Conservation (phyloP, 2,329 filamentous ascomycete species). For the Cladosporium cucumerinum region DNA sequence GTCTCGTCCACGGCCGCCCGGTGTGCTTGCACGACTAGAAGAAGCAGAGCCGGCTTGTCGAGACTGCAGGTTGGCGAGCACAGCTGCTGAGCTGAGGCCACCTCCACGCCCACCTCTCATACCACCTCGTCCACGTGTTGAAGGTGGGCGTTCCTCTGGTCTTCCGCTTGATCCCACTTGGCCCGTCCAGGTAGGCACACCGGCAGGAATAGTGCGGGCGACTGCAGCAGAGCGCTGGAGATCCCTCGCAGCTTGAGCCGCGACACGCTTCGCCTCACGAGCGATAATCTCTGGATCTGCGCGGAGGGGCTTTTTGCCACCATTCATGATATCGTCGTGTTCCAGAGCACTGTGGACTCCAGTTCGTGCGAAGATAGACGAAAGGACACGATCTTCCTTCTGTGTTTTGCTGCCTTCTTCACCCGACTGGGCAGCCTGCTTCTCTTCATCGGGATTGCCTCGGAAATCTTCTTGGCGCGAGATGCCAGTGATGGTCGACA, state of each 20-base stretch:
- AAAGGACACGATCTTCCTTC: slow-evolving; percentile 73
- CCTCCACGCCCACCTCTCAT: slow-evolving; percentile 35
- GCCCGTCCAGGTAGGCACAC: slow-evolving; percentile 92
- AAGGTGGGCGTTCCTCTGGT: slow-evolving; percentile 53
- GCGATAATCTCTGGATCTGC: slow-evolving; percentile 77
- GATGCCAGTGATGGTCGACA: slow-evolving; percentile 31
- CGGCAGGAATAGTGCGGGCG: slow-evolving; percentile 70
- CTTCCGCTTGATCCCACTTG: slow-evolving; percentile 74
- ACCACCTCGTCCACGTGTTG: slow-evolving; percentile 43
- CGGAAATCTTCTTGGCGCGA: slow-evolving; percentile 44
- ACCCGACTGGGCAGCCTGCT: slow-evolving; percentile 18
- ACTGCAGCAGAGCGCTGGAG: slow-evolving; percentile 70
- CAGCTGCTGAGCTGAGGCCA: slow-evolving; percentile 39
- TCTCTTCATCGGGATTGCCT: slow-evolving; percentile 29
- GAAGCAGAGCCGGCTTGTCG: slow-evolving; percentile 38
- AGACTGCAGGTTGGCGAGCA: slow-evolving; percentile 43
- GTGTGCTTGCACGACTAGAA: slow-evolving; percentile 25
- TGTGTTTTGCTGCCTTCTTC: slow-evolving; percentile 25
- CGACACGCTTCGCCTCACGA: slow-evolving; percentile 75
- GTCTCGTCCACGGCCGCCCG: slow-evolving; percentile 10
- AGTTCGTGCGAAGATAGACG: slow-evolving; percentile 81
- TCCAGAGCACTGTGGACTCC: slow-evolving; percentile 88
- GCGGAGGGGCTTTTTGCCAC: slow-evolving; percentile 61
- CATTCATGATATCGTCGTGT: slow-evolving; percentile 86
- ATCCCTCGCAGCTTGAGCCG: slow-evolving; percentile 71